Evolutionary conservation across 164 flowering plant genomes (phyloP), one percentile per base, ranked within the genome.

Genomic region (Vitis amurensis): DNA sequence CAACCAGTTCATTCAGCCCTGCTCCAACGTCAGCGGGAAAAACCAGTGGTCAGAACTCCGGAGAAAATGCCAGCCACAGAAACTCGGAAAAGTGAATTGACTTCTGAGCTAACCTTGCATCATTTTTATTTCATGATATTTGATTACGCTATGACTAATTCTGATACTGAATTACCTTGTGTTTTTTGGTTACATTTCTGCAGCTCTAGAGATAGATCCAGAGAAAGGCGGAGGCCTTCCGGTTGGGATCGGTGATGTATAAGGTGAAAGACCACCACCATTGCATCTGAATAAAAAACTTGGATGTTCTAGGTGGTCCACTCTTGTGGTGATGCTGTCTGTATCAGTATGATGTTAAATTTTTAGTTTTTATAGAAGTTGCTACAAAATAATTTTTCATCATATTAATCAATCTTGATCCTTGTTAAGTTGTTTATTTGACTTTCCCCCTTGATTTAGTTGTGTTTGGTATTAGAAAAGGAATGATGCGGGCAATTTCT

Each of bases 201-300:
- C 91, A 88, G 95, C 71, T 86, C 91, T 47, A 85, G 85, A 74
- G 97, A 89, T 49, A 82, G 81, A 63, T 76, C 86, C 4, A 83
- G 97, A 69, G 99, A 94, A 74, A 86, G 97, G 82, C 83, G 91
- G 67, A 85, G 97, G 63, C 87, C 91, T 1, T 94, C 99, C 63
- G 99, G 97, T 29, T 94, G 99, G 99, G 99, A 94, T 71, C 83
- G 88, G 1, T 90, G 68, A 73, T 59, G n/a, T 55, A 48, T 37
- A 37, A 37, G 44, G 44, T 37, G 44, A 37, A 37, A 37, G 44
- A 37, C 44, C 44, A 37, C 44, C 44, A 37, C 44, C 4, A 37
- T 37, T 37, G 44, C 44, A 37, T 37, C 4, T 6, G 44, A 37
- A 37, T 3, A 2, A 37, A 37, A 19, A 72, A 59, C 31, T 19